Conservation (phyloP, 2,329 filamentous ascomycete species). For the Pseudofabraea citricarpa region DNA sequence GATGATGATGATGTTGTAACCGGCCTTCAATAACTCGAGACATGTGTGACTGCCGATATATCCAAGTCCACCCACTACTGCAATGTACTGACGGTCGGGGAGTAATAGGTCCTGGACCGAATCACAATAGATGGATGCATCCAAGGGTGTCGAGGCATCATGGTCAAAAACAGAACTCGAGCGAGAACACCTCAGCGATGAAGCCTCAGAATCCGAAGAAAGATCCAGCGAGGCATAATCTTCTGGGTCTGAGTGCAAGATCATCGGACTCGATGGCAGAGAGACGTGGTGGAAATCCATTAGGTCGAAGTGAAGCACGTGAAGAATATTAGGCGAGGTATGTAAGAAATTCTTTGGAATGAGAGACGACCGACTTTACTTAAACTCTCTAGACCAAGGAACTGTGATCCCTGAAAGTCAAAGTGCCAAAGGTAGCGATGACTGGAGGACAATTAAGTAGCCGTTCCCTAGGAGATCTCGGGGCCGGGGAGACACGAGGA, state of each 20-base stretch:
- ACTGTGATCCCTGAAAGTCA: too few relatives aligned
- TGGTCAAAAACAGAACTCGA: not conserved
- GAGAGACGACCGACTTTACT: not conserved
- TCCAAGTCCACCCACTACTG: slow-evolving; percentile 41
- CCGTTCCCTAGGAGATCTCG: too few relatives aligned
- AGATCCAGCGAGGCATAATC: not conserved
- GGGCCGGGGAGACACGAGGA: too few relatives aligned
- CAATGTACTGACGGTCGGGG: slow-evolving; percentile 13
- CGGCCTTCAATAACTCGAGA: slow-evolving; percentile 42
- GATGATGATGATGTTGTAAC: slow-evolving; percentile 38
- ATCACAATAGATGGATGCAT: not conserved
- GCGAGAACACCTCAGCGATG: not conserved
- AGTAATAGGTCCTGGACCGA: not conserved
- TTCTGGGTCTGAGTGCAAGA: not conserved
- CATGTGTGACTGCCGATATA: slow-evolving; percentile 46
- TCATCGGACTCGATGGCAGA: not conserved
- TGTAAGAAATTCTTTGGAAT: not conserved
- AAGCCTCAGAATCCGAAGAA: not conserved
- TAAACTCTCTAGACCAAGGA: not conserved
- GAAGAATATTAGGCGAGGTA: not conserved
- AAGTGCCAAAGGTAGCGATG: too few relatives aligned
- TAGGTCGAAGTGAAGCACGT: not conserved
- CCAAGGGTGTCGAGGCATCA: not conserved
- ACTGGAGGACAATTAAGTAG: too few relatives aligned
- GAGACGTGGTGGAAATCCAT: not conserved